Percentiles rank a stretch among this genome's conserved stretches.
These are phyloP conservation scores for Phlebiopsis gigantea DNA, from an alignment of 768 basidiomycete species.

Conservation along the genomic window DNA sequence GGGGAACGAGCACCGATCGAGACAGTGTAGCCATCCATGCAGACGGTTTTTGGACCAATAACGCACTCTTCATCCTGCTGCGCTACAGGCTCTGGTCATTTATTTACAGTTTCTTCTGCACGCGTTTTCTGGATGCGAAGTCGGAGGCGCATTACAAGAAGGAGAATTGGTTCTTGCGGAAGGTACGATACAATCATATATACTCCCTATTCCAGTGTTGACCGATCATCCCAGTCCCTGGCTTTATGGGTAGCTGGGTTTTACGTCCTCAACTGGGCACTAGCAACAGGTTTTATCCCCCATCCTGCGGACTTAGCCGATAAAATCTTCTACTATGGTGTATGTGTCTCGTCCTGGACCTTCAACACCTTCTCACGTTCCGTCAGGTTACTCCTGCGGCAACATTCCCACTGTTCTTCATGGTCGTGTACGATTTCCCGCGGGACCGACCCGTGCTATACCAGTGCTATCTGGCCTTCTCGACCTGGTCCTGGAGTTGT, in stretches of 20 bases:
- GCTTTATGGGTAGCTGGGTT: constrained; percentile 62
- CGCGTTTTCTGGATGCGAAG: constrained; percentile 55
- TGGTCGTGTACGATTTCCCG: constrained; percentile 73
- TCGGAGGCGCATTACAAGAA: constrained; percentile 44
- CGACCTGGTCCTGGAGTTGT: constrained; percentile 61
- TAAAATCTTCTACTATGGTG: constrained; percentile 56
- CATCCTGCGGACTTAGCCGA: constrained; percentile 42
- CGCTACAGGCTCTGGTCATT: constrained; percentile 56
- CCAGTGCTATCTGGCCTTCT: constrained; percentile 52
- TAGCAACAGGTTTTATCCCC: constrained; percentile 49
- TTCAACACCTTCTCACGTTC: background rate
- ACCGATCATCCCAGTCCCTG: constrained; percentile 31
- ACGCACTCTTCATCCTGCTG: constrained; percentile 35
- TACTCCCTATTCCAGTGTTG: background rate
- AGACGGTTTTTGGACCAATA: constrained; percentile 31
- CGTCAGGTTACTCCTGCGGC: constrained; percentile 49
- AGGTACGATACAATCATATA: constrained; percentile 28
- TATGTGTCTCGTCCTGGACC: constrained; percentile 24
- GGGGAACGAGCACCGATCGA: constrained; percentile 33
- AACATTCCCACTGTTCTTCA: constrained; percentile 54
- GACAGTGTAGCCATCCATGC: constrained; percentile 30
- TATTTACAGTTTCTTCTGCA: constrained; percentile 51
- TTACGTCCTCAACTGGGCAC: constrained; percentile 64
- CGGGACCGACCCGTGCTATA: constrained; percentile 53
- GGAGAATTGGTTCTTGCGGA: constrained; percentile 73